Evolutionary conservation across 805 yeast species (phyloP), one percentile per base, ranked within the genome.

Genomic region (Lachancea waltii): DNA sequence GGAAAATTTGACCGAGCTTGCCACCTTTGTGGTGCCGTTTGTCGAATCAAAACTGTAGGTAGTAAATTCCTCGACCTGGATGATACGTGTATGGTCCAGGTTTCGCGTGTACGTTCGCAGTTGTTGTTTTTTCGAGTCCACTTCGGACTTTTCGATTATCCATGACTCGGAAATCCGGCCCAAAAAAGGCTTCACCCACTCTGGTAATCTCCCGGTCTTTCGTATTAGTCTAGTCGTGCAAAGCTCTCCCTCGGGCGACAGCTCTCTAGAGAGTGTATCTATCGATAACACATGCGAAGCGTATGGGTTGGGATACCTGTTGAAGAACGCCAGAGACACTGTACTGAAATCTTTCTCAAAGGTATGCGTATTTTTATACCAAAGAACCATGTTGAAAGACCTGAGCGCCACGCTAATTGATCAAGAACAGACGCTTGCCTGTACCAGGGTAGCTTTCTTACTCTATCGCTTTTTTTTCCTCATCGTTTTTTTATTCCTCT

Each of bases 221-320:
- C 74, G 74, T 30, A 89, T 77, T 28, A 89, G 65, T 47, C 90
- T 72, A 4, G 90, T 82, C 26, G 84, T 77, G 47, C 75, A 72
- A 32, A 89, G 69, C 35, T 76, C 68, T 17, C 94, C 94, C 8
- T 75, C 65, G 1, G 54, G 46, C 45, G 81, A 85, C 14, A 85
- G 67, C 43, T 65, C 58, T 36, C 73, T 64, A 23, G 77, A 77
- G 11, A 89, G 55, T 2, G 95, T 83, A 57, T 89, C 97, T 19
- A 77, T 78, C 6, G 95, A 81, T 24, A 80, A 65, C 9, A 90
- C 96, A 63, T 90, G 96, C 7, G 75, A 66, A 13, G 96, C 80
- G 56, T 71, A 87, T 2, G 97, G 97, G 57, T 74, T 74, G 3
- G 78, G 78, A 48, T 79, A 80, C 48, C 81, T 66, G 62, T 78